Conservation (phyloP, 345 rosid genomes). For the Salix caprea region DNA sequence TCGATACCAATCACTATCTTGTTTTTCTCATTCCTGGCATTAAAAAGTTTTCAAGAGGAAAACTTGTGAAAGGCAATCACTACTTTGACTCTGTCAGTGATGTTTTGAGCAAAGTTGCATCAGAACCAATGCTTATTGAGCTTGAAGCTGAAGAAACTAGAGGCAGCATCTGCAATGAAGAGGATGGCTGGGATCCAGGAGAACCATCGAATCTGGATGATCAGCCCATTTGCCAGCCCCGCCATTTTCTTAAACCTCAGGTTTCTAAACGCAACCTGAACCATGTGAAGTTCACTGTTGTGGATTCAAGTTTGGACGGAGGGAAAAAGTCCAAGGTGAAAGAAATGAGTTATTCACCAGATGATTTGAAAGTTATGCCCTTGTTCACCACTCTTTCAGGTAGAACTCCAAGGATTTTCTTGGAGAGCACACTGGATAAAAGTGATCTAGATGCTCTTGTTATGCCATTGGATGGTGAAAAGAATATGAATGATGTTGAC, state of each 20-base stretch:
- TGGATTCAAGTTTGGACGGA: conserved; percentile 50
- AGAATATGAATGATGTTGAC: conserved; percentile 7
- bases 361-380: conserved; percentile 29
- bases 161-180: conserved; percentile 23
- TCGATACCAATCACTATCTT: conserved; percentile 39
- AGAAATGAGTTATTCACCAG: conserved; percentile 37
- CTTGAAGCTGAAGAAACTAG: conserved; percentile 44
- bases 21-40: conserved; percentile 71
- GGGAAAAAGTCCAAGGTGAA: conserved; percentile 46
- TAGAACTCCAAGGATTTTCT: conserved; percentile 19
- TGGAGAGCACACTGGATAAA: conserved; percentile 17
- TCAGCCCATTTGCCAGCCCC: conserved; percentile 28
- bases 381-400: conserved; percentile 23
- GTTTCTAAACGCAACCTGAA: conserved; percentile 33
- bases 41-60: conserved; percentile 57
- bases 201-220: conserved; percentile 43
- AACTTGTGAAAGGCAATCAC: conserved; percentile 60
- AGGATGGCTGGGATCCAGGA: conserved; percentile 25
- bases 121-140: conserved; percentile 64
- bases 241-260: conserved; percentile 58
- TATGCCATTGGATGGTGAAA: conserved; percentile 25
- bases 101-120: conserved; percentile 57
- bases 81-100: conserved; percentile 73
- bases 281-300: conserved; percentile 49
- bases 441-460: conserved; percentile 22